Evolutionary conservation across 23 red algal species (phyloP), one percentile per base, ranked within the genome.

Genomic region (Gracilariopsis chorda): DNA sequence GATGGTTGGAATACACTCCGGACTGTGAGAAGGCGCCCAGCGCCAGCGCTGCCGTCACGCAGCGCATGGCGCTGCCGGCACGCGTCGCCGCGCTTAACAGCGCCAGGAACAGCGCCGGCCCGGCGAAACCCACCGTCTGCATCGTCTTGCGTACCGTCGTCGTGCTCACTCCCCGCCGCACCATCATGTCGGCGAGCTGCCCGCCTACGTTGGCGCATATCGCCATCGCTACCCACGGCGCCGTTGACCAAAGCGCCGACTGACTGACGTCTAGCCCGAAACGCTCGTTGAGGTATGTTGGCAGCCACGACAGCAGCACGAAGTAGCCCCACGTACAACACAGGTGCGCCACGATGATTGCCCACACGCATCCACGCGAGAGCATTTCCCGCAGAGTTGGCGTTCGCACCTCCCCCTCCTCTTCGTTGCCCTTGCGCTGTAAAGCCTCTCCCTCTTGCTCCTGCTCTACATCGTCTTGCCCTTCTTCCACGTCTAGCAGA

Each of bases 331-430:
- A 77, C 33, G 84, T 88, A 14, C 48, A 58, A 29, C 67, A 77
- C 75, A 88, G 77, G 84, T 88, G 84, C 9, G 84, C 84, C 30
- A 88, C 65, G 35, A 88, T 57, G 51, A 88, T 88, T 7, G 84
- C 84, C 63, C 55, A 58, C 63, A 88, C 70, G 67, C 51, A 57
- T 12, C 30, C 11, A 5, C 53, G 48, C 62, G 43, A 61, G 23
- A 88, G 70, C 65, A 88, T 77, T 19, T 75, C 47, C 32, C 64
- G 27, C 63, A 88, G 44, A 40, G 21, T 77, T 3, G 84, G 84
- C 30, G 23, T 17, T 27, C n/a, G n/a, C 29, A 4, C 55, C 16
- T 59, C n/a, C 29, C 29, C 7, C 16, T 59, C n/a, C 16, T 59
- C 21, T 48, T 42, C 21, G 6, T 73, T 19, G 7, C 39, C 21